Conservation (phyloP, 768 basidiomycete species). For the Glaciozyma martinii region DNA sequence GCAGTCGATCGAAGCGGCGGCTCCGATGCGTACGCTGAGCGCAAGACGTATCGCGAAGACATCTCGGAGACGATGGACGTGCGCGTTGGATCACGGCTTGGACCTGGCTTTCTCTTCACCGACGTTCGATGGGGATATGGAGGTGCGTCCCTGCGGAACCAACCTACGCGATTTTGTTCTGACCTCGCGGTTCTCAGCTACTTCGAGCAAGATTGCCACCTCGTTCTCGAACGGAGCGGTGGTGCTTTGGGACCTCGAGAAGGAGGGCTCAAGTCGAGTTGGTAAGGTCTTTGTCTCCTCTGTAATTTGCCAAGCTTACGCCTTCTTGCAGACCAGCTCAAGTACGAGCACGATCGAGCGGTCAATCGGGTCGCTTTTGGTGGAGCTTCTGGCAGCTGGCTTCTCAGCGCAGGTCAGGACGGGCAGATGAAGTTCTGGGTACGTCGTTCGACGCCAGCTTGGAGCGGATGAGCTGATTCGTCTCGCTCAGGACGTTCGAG, state of each 20-base stretch:
- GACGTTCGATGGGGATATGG: slow-evolving; percentile 30
- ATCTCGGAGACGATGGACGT: slow-evolving; percentile 23
- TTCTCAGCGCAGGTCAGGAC: slow-evolving; percentile 31
- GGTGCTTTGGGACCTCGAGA: slow-evolving; percentile 25
- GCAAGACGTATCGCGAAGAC: not conserved
- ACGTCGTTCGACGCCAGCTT: not conserved
- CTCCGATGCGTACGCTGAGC: not conserved
- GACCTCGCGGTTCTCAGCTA: not conserved
- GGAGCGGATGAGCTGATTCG: too few relatives aligned
- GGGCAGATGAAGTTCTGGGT: slow-evolving; percentile 33
- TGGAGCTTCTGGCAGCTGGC: slow-evolving; percentile 25
- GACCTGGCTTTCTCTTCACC: slow-evolving; percentile 19
- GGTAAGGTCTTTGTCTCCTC: not conserved
- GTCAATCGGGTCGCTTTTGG: slow-evolving; percentile 32
- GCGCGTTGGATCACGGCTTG: slow-evolving; percentile 8
- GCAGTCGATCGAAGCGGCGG: slow-evolving; percentile 1
- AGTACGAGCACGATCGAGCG: slow-evolving; percentile 30
- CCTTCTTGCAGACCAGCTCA: slow-evolving; percentile 4
- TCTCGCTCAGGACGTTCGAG: slow-evolving; percentile 27
- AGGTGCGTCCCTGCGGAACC: not conserved
- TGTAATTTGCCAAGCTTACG: not conserved
- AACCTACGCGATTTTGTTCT: too few relatives aligned
- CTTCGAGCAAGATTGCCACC: slow-evolving; percentile 28
- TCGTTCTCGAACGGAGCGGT: slow-evolving; percentile 28
- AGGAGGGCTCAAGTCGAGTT: slow-evolving; percentile 3